Conservation (phyloP, 139 green algal species). For the Bryopsis sp. region DNA sequence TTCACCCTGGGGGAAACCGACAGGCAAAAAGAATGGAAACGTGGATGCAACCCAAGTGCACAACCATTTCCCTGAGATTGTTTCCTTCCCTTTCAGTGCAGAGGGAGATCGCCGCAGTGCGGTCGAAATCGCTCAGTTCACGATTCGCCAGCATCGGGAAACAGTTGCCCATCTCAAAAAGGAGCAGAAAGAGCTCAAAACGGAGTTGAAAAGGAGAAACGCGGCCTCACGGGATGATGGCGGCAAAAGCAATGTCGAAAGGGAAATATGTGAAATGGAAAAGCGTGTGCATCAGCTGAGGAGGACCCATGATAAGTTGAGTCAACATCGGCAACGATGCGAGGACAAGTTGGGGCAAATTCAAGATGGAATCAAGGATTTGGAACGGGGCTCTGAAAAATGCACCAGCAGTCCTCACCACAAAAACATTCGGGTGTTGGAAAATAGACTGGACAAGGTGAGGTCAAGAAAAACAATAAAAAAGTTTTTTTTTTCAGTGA, state of each 20-base stretch:
- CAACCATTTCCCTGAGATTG: no score
- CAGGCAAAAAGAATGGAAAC: no score
- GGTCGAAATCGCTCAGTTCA: not conserved
- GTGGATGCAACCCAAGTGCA: no score
- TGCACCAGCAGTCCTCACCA: not conserved
- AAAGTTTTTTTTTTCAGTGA: not conserved
- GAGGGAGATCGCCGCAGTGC: not conserved
- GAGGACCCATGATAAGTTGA: not conserved
- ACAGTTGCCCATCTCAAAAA: not conserved
- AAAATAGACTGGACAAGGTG: constrained; percentile 2
- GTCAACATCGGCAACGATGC: not conserved
- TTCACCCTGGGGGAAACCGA: no score
- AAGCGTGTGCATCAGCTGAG: not conserved
- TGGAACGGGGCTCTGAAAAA: not conserved
- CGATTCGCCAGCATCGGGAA: not conserved
- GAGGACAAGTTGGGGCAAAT: not conserved
- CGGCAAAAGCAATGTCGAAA: not conserved
- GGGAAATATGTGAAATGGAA: not conserved
- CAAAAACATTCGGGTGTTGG: not conserved
- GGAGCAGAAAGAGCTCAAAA: constrained; percentile 1
- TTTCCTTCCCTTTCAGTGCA: no score
- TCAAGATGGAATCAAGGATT: not conserved
- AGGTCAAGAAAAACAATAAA: not conserved
- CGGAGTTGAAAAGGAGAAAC: not conserved
- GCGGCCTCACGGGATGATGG: not conserved